These are phyloP conservation scores for Acorus gramineus DNA, from an alignment of 106 monocot species.

Conservation along the genomic window DNA sequence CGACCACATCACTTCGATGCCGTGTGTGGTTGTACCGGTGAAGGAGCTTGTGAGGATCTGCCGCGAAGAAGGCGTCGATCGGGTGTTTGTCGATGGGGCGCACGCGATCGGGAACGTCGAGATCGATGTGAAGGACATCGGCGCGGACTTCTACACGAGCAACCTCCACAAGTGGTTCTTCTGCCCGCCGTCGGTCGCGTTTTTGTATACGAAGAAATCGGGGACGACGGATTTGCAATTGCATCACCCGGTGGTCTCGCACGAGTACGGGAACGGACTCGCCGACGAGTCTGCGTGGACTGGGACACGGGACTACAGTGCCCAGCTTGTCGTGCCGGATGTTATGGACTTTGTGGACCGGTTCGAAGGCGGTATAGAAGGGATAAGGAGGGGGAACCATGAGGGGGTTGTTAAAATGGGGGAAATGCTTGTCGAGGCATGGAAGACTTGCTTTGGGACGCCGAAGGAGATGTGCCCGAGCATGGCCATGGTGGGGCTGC, in stretches of 20 bases:
- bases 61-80: conserved; percentile 25
- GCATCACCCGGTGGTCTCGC: conserved; percentile 55
- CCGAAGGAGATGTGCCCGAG: conserved; percentile 43
- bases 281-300: conserved; percentile 50
- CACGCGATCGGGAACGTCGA: conserved; percentile 45
- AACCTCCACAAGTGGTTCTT: conserved; percentile 70
- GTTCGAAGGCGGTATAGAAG: conserved; percentile 49
- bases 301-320: conserved; percentile 46
- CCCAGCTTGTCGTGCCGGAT: conserved; percentile 41
- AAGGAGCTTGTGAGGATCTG: conserved; percentile 22
- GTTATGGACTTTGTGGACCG: conserved; percentile 36
- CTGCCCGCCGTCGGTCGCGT: conserved; percentile 52
- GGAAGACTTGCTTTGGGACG: conserved; percentile 40
- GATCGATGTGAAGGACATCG: conserved; percentile 45
- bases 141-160: conserved; percentile 47
- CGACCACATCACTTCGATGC: conserved; percentile 32
- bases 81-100: conserved; percentile 42
- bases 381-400: conserved; percentile 42
- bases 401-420: conserved; percentile 56
- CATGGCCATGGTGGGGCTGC: conserved; percentile 60
- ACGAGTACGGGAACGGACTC: conserved; percentile 45
- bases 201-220: conserved; percentile 27
- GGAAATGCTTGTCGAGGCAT: conserved; percentile 37
- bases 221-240: conserved; percentile 5
- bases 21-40: conserved; percentile 23